A percentile compares a stretch with the other conserved stretches of the same genome.
These are phyloP conservation scores for Entrophospora sp. DNA, from an alignment of 192 early-diverging fungal genomes.

Conservation along the genomic window DNA sequence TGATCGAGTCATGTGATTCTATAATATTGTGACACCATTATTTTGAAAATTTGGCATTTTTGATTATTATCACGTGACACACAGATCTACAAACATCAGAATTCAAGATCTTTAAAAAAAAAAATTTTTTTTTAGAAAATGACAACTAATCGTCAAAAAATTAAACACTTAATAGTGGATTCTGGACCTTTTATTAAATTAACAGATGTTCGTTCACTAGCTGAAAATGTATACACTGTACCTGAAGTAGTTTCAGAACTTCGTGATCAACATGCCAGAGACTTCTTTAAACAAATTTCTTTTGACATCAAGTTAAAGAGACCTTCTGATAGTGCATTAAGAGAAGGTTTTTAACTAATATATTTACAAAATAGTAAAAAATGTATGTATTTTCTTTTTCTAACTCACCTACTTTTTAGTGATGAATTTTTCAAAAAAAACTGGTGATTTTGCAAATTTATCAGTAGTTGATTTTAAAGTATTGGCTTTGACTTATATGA, in stretches of 20 bases:
- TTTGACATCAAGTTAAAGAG: constrained; percentile 53
- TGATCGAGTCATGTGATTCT: too few species aligned
- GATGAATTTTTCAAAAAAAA: constrained; percentile 76
- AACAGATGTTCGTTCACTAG: constrained; percentile 46
- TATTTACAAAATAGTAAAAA: too few species aligned
- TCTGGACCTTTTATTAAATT: constrained; percentile 68
- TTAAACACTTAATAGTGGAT: constrained; percentile 51
- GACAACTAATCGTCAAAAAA: too few species aligned
- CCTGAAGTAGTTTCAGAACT: constrained; percentile 85
- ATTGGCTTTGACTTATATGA: constrained; percentile 78
- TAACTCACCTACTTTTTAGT: too few species aligned
- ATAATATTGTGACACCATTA: too few species aligned
- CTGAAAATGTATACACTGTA: constrained; percentile 70
- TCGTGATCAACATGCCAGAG: constrained; percentile 61
- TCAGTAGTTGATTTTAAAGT: constrained; percentile 81
- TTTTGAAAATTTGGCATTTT: too few species aligned
- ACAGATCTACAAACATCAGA: too few species aligned
- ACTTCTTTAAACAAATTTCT: constrained; percentile 47
- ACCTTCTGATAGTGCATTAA: constrained; percentile 57
- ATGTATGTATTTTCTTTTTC: background rate
- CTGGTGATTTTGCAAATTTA: constrained; percentile 81
- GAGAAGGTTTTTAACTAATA: constrained; percentile 51
- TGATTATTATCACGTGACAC: too few species aligned
- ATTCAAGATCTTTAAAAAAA: too few species aligned
- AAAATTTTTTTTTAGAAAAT: too few species aligned